Base-by-base conservation (phyloP, 2,329 filamentous ascomycete genomes). In the Hyphodiscus sp. region DNA sequence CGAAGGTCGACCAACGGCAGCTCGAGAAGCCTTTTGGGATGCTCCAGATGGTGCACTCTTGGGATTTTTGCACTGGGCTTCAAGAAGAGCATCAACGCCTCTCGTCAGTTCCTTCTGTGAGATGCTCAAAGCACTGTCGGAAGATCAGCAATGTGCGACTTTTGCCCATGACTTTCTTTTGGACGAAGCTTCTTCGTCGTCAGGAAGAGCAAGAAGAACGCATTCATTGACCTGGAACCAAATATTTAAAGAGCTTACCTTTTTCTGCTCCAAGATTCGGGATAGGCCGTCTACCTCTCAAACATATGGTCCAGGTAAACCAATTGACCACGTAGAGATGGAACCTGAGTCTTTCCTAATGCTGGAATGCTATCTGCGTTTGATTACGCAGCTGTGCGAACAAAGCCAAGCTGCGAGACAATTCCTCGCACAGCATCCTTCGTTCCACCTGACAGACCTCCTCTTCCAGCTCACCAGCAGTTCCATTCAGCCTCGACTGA, bases 61-160 rank as follows among this genome's bases (percentile, higher is more conserved):
- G 58, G 94, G 94, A 0, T 99, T 99, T 67, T 79, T 99, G 68
- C 89, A 95, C 59, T 99, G 94, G 94, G 89, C 91, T n/a, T 96
- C 94, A 2, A 86, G 90, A 62, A 81, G 94, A 63, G 91, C 95
- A 56, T 96, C 95, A 0, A 96, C 95, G 0, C 94, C 94, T n/a
- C 80, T 96, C 20, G 91, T 95, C 55, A 94, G 90, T 57, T 91
- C 92, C 13, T 99, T 97, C 63, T 99, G 94, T 69, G 92, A 97
- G 67, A 92, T 99, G 84, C 76, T 99, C 16, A 88, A 91, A 65
- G 87, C 91, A 1, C 85, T 99, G 47, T 89, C 94, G 0, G 84
- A 86, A 49, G 90, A 90, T 50, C 82, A 89, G 51, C 82, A 88
- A 50, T 94, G 89, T 63, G 92, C 94, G 26, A 85, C 86, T 51